Percentiles rank a stretch among this genome's conserved stretches.
These are phyloP conservation scores for Lachnellula willkommii DNA, from an alignment of 2,329 filamentous ascomycete genomes.

Conservation along the genomic window DNA sequence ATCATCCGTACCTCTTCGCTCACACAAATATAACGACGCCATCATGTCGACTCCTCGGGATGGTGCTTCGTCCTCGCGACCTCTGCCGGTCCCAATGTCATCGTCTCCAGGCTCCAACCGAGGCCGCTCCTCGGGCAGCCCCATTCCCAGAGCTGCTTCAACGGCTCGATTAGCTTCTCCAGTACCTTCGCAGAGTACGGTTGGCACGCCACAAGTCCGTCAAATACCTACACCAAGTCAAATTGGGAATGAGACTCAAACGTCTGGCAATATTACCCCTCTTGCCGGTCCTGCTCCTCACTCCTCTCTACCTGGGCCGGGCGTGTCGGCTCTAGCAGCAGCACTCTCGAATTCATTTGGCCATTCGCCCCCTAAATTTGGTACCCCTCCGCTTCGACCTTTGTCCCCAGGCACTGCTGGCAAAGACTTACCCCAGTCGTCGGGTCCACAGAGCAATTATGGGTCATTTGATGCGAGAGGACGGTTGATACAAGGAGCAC, in stretches of 20 bases:
- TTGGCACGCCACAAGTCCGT: conserved; percentile 43
- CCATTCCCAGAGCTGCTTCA: conserved; percentile 52
- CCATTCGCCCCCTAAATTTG: conserved; percentile 63
- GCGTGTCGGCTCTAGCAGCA: conserved; percentile 80
- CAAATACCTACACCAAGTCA: conserved; percentile 45
- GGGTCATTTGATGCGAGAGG: conserved; percentile 76
- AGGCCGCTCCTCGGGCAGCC: conserved; percentile 35
- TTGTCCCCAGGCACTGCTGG: conserved; percentile 52
- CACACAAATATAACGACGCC: not conserved
- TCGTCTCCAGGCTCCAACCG: conserved; percentile 44
- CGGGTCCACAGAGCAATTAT: conserved; percentile 64
- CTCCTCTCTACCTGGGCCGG: conserved; percentile 66
- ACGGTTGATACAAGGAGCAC: conserved; percentile 38
- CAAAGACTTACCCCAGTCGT: conserved; percentile 27
- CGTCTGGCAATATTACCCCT: conserved; percentile 50
- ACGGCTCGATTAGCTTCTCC: conserved; percentile 59
- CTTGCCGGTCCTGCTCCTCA: conserved; percentile 54
- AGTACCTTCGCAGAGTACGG: conserved; percentile 39
- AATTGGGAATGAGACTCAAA: conserved; percentile 30
- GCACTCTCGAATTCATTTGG: conserved; percentile 74
- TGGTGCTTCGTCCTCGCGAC: conserved; percentile 26
- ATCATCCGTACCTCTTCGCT: not conserved
- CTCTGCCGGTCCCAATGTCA: conserved; percentile 38
- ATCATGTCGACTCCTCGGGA: conserved; percentile 33
- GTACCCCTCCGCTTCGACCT: conserved; percentile 55